Percentiles rank a stretch among this genome's conserved stretches.
Evolutionary conservation across 441 rosid species (phyloP).

Genomic region (Pelargonium myrrhifolium): DNA sequence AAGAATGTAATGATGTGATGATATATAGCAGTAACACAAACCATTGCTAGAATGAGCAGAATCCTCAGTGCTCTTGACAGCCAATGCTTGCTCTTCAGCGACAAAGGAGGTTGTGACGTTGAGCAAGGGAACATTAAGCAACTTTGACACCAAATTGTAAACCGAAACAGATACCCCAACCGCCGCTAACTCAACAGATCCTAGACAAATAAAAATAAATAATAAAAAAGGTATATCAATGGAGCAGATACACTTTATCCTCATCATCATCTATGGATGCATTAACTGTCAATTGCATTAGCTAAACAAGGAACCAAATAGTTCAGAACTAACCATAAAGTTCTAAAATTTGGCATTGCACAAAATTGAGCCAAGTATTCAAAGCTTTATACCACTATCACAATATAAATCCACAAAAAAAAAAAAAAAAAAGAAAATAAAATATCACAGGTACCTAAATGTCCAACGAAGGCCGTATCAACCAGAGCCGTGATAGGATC

Average conservation of each 20-base stretch:
- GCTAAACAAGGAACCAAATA: not conserved
- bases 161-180: slow-evolving; percentile 79
- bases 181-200: slow-evolving; percentile 81
- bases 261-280: not conserved
- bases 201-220: slow-evolving; percentile 31
- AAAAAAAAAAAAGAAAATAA: too few species aligned
- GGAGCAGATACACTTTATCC: not conserved
- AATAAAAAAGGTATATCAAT: slow-evolving; percentile 2
- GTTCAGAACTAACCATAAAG: not conserved
- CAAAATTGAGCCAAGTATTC: not conserved
- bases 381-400: not conserved
- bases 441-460: slow-evolving; percentile 41
- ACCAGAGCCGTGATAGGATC: slow-evolving; percentile 83
- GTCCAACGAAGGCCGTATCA: slow-evolving; percentile 86
- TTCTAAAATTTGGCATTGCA: too few species aligned
- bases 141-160: slow-evolving; percentile 77
- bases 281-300: not conserved
- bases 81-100: slow-evolving; percentile 75
- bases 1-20: not conserved
- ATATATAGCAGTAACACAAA: slow-evolving; percentile 2
- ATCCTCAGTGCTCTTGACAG: slow-evolving; percentile 21
- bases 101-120: slow-evolving; percentile 82
- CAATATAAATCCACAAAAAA: not conserved
- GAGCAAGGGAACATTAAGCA: slow-evolving; percentile 81
- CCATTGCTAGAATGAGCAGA: slow-evolving; percentile 18